Percentiles rank a stretch among this genome's conserved stretches.
Conservation (phyloP, 306 rosid genomes). For the Fragaria nilgerrensis region DNA sequence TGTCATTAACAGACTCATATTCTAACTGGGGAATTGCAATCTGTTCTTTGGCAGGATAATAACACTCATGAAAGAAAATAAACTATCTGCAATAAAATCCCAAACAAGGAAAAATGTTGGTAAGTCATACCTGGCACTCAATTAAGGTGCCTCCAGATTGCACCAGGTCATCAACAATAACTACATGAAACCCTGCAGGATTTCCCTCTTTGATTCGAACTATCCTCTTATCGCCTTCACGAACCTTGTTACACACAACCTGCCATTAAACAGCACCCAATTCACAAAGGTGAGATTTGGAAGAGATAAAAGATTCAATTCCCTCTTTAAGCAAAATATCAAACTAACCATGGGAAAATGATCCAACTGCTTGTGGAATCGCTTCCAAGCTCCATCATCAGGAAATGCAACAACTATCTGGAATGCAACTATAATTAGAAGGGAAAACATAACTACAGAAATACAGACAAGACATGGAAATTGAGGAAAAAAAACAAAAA, state of each 20-base stretch:
- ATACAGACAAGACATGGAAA: not conserved
- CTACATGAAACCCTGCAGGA: constrained; percentile 83
- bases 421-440: constrained; percentile 21
- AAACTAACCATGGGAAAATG: constrained; percentile 62
- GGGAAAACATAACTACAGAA: not conserved
- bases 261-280: constrained; percentile 30
- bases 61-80: not conserved
- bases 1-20: not conserved
- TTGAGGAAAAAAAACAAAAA: not conserved
- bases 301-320: not conserved
- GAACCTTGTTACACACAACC: constrained; percentile 92
- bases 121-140: constrained; percentile 73
- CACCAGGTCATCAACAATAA: constrained; percentile 95
- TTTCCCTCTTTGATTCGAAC: constrained; percentile 93
- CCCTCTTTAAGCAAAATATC: constrained; percentile 11
- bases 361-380: constrained; percentile 91
- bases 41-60: not conserved
- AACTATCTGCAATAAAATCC: not conserved
- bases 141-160: constrained; percentile 96
- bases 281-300: not conserved
- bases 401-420: constrained; percentile 98
- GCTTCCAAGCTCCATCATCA: constrained; percentile 98
- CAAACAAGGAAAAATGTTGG: not conserved
- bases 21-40: not conserved
- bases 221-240: constrained; percentile 91